A percentile compares a stretch with the other conserved stretches of the same genome.
These are phyloP conservation scores for Westerdykella aurantiaca DNA, from an alignment of 2,329 filamentous ascomycete species.

Conservation along the genomic window DNA sequence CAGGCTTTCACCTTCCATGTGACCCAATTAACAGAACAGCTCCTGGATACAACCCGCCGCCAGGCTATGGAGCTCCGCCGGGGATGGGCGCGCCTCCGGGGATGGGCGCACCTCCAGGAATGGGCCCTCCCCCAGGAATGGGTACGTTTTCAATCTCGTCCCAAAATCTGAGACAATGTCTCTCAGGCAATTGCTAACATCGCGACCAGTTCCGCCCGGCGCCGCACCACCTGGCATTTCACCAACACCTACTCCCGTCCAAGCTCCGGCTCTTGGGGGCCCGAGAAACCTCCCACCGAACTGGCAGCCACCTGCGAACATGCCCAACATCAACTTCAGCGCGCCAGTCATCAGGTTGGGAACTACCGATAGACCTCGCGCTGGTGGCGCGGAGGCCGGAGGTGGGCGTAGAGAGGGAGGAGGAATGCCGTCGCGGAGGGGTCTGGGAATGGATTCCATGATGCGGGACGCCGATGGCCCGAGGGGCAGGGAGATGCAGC, in stretches of 20 bases:
- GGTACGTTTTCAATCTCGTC: slow-evolving; percentile 48
- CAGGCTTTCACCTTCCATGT: neutral
- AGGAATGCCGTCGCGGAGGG: slow-evolving; percentile 40
- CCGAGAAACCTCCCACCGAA: slow-evolving; percentile 72
- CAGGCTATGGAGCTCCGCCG: slow-evolving; percentile 66
- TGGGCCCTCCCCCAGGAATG: slow-evolving; percentile 75
- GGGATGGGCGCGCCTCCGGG: slow-evolving; percentile 74
- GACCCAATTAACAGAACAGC: slow-evolving; percentile 24
- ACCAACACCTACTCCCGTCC: slow-evolving; percentile 38
- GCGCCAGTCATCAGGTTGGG: slow-evolving; percentile 93
- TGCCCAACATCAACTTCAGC: slow-evolving; percentile 98
- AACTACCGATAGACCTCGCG: slow-evolving; percentile 62
- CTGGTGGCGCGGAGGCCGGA: slow-evolving; percentile 40
- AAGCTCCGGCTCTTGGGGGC: slow-evolving; percentile 68
- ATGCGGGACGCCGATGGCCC: slow-evolving; percentile 56
- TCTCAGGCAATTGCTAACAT: slow-evolving; percentile 9
- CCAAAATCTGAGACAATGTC: neutral
- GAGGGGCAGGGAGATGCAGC: slow-evolving; percentile 60
- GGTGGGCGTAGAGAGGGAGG: slow-evolving; percentile 46
- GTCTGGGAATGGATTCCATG: slow-evolving; percentile 50
- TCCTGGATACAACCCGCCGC: slow-evolving; percentile 66
- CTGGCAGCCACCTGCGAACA: slow-evolving; percentile 84
- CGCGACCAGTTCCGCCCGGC: slow-evolving; percentile 62
- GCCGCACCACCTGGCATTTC: slow-evolving; percentile 71
- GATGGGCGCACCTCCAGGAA: slow-evolving; percentile 61